phyloP scores from a whole-genome alignment of 192 early-diverging fungal genomes.

The Backusella mclennaniae region DNA sequence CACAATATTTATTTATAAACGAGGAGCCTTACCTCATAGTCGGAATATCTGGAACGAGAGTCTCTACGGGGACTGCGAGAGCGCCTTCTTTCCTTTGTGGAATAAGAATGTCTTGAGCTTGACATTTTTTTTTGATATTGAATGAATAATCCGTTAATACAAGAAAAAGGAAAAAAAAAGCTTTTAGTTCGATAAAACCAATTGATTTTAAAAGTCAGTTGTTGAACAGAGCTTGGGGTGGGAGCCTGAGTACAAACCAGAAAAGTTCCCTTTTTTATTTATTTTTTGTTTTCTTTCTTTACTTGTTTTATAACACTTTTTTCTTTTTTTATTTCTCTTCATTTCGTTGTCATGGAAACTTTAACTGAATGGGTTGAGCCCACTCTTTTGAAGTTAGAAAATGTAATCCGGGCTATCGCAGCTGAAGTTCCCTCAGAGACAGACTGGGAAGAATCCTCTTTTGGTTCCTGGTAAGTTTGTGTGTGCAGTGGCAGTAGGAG shows the following conservation, averaged over 20 bases:
- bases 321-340: not conserved
- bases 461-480: constrained; percentile 47
- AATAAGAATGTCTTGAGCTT: not conserved
- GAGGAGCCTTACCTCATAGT: not conserved
- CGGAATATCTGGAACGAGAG: not conserved
- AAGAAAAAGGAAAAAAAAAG: not conserved
- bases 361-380: not conserved
- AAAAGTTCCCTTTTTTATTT: not conserved
- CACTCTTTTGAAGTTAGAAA: not conserved
- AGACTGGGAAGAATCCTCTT: constrained; percentile 45
- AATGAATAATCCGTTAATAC: not conserved
- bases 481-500: not conserved
- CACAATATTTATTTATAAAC: not conserved
- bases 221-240: not conserved
- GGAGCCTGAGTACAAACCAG: not conserved
- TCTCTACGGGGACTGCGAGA: constrained; percentile 4
- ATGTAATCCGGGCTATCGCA: not conserved
- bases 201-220: not conserved
- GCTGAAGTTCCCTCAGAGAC: constrained; percentile 46
- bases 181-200: not conserved
- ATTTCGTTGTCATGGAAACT: not conserved
- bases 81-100: constrained; percentile 10
- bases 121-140: not conserved
- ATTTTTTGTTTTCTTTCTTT: not conserved
- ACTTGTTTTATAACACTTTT: not conserved